A percentile compares a stretch with the other conserved stretches of the same genome.
phyloP scores from a whole-genome alignment of 305 asterid species.

The Solanum hybrid region DNA sequence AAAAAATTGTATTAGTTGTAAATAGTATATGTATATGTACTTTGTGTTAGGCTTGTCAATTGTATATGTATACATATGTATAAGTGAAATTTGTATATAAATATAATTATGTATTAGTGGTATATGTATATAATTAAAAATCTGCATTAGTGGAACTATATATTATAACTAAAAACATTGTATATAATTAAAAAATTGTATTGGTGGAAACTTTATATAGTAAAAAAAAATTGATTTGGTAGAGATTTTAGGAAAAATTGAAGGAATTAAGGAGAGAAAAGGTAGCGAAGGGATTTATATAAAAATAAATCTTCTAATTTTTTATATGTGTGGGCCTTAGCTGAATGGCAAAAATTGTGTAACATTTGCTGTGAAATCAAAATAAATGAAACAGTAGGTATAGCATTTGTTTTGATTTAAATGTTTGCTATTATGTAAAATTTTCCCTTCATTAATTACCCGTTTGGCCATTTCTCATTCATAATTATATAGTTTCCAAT shows the following conservation, averaged over 20 bases:
- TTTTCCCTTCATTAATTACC: no score
- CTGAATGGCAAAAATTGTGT: not conserved
- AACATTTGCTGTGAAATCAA: not conserved
- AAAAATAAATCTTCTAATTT: no score
- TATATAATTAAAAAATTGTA: no score
- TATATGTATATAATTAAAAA: no score
- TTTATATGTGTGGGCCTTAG: not conserved
- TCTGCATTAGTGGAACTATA: not conserved
- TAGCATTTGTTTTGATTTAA: no score
- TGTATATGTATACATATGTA: not conserved
- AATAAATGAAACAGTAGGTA: not conserved
- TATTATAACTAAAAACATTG: not conserved
- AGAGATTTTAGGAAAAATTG: not conserved
- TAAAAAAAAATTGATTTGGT: no score
- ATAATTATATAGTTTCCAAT: not conserved
- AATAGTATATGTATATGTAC: no score
- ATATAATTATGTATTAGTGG: no score
- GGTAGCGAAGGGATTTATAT: not conserved
- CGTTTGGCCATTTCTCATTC: not conserved
- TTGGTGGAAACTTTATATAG: not conserved
- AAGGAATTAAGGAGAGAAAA: not conserved
- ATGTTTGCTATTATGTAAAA: no score
- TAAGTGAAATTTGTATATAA: not conserved
- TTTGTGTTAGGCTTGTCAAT: no score
- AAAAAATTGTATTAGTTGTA: no score